These are phyloP conservation scores for Suillus hirtellus DNA, from an alignment of 768 basidiomycete species.

Conservation along the genomic window DNA sequence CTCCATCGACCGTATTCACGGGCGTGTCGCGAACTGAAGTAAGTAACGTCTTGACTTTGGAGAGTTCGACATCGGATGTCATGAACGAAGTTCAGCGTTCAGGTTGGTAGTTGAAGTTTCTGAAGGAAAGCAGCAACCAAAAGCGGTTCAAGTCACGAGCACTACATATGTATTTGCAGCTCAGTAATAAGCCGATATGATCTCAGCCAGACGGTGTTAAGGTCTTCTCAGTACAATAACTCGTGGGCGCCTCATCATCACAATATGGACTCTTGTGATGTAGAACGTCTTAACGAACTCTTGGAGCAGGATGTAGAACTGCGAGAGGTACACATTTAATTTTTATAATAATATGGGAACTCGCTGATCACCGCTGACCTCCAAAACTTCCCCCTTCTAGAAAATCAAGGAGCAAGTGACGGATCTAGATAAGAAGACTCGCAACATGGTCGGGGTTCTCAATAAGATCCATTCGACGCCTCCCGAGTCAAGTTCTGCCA, in stretches of 20 bases:
- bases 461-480: constrained; percentile 82
- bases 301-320: constrained; percentile 65
- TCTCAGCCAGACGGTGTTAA: neutral
- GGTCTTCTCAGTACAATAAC: constrained; percentile 1
- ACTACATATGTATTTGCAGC: neutral
- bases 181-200: neutral
- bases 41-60: constrained; percentile 52
- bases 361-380: constrained; percentile 5
- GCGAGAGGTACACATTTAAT: constrained; percentile 52
- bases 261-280: constrained; percentile 55
- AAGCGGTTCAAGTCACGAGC: neutral
- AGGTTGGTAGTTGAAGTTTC: neutral
- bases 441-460: constrained; percentile 70
- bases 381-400: constrained; percentile 38
- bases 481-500: constrained; percentile 49
- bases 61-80: constrained; percentile 26
- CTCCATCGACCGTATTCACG: constrained; percentile 47
- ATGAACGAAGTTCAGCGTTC: constrained; percentile 19
- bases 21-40: constrained; percentile 58
- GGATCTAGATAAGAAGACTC: constrained; percentile 73
- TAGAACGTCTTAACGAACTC: constrained; percentile 57
- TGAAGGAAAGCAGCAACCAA: neutral
- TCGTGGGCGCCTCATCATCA: neutral
- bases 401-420: constrained; percentile 79
- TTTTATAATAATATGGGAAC: neutral